phyloP scores from a whole-genome alignment of 371 early-diverging fungal species.

The Lichtheimia corymbifera region DNA sequence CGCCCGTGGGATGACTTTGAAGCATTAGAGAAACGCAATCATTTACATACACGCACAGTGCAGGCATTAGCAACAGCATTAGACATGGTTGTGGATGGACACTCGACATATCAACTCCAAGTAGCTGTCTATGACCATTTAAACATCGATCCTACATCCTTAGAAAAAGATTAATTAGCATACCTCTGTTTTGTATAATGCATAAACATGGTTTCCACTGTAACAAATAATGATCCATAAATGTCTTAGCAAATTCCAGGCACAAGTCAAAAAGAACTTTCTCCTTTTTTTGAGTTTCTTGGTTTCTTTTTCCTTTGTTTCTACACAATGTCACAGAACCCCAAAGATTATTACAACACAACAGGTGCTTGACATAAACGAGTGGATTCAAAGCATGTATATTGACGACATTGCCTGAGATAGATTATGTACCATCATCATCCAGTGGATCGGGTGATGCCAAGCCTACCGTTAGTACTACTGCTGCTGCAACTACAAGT shows the following conservation, averaged over 20 bases:
- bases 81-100: slow-evolving; percentile 11
- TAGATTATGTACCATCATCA: too few species aligned
- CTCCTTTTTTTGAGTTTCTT: slow-evolving; percentile 4
- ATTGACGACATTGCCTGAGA: too few species aligned
- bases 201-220: too few species aligned
- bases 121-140: slow-evolving; percentile 4
- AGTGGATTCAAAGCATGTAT: too few species aligned
- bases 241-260: not conserved
- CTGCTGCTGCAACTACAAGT: too few species aligned
- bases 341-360: slow-evolving; percentile 23
- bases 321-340: slow-evolving; percentile 14
- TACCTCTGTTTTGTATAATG: too few species aligned
- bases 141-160: not conserved
- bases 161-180: too few species aligned
- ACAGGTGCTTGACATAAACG: slow-evolving; percentile 7
- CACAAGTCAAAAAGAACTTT: not conserved
- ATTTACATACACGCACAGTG: slow-evolving; percentile 25
- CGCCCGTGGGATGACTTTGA: slow-evolving; percentile 1
- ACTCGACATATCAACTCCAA: not conserved
- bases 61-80: slow-evolving; percentile 20
- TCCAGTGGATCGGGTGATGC: too few species aligned
- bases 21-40: slow-evolving; percentile 11
- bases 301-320: slow-evolving; percentile 9
- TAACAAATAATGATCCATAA: too few species aligned
- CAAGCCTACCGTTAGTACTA: too few species aligned